Base-by-base conservation (phyloP, 768 basidiomycete genomes). In the Xerocomus potaroensis region DNA sequence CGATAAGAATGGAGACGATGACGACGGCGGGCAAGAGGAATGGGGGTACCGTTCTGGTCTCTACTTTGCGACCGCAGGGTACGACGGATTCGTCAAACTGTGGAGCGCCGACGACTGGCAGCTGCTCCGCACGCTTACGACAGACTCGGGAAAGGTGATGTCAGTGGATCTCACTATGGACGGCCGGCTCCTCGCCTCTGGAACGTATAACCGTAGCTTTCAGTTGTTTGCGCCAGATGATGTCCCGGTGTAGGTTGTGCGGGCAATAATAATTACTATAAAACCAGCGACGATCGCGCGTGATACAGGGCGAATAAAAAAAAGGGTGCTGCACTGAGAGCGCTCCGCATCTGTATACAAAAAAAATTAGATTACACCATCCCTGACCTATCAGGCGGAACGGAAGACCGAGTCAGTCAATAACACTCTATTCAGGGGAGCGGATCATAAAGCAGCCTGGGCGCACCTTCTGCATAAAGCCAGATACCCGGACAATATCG, bases 81-180 rank as follows among this genome's bases (percentile, higher is more conserved):
- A 97, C 64, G 96, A 99, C 61, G 91, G 92, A 5, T 80, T 87
- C 47, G 90, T 99, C 62, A 93, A 96, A 65, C 60, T 99, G 45
- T 99, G 96, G 96, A 90, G 86, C 59, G 90, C 94, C 38, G 96
- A 98, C 63, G 96, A 99, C 60, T 99, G 96, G 96, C 92, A 91
- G 58, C 71, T 94, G 35, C 75, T 96, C 42, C 79, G 84, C 51
- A 87, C 87, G 35, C 74, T 99, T 48, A 83, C 91, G 42, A 94
- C 92, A 18, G 95, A 98, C 61, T 85, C 87, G 22, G 92, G 94
- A n/a, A 98, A 97, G 68, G 94, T 97, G 50, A 99, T 98, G 96
- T 91, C 89, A 7, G 93, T 97, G 9, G 96, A 99, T 63, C 75
- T 98, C 18, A 82, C 84, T 22, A 75, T 76, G 44, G 91, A 95